Evolutionary conservation across 495 filamentous ascomycete genomes (phyloP).

Genomic region (Neurospora sublineolata): DNA sequence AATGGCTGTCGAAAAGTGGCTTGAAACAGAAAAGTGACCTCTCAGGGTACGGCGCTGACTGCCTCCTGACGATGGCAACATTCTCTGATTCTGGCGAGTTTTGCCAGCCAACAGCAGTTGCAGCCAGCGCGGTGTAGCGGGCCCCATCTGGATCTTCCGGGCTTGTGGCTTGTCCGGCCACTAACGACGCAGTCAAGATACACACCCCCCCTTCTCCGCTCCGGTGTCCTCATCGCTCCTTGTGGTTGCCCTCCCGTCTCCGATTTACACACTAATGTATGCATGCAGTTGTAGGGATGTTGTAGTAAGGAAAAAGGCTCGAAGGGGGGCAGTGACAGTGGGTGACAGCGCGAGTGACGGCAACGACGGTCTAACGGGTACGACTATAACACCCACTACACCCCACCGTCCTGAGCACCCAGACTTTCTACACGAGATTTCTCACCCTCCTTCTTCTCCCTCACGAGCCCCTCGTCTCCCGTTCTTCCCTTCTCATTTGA

Average conservation of each 20-base stretch:
- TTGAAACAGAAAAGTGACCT: not conserved
- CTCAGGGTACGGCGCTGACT: not conserved
- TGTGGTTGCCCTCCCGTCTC: not conserved
- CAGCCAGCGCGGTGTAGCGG: slow-evolving; percentile 2
- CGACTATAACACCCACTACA: slow-evolving; percentile 28
- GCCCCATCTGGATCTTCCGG: slow-evolving; percentile 4
- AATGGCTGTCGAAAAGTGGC: not conserved
- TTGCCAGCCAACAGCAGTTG: slow-evolving; percentile 4
- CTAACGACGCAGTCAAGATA: slow-evolving; percentile 5
- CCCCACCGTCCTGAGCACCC: slow-evolving; percentile 24
- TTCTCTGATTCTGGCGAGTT: slow-evolving; percentile 2
- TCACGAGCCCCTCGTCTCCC: slow-evolving; percentile 34
- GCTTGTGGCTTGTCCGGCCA: slow-evolving; percentile 4
- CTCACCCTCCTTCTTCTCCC: slow-evolving; percentile 38
- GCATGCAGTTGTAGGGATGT: slow-evolving; percentile 2
- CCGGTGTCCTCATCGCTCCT: not conserved
- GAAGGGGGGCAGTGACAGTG: not conserved
- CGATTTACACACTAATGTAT: not conserved
- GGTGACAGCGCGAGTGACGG: slow-evolving; percentile 2
- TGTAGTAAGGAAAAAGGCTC: slow-evolving; percentile 1
- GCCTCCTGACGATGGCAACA: slow-evolving; percentile 9
- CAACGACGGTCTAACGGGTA: slow-evolving; percentile 6
- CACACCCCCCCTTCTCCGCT: not conserved
- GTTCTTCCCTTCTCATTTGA: slow-evolving; percentile 40
- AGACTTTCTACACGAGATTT: slow-evolving; percentile 26